A percentile compares a stretch with the other conserved stretches of the same genome.
phyloP scores from a whole-genome alignment of 116 monocot genomes.

The Zostera marina region DNA sequence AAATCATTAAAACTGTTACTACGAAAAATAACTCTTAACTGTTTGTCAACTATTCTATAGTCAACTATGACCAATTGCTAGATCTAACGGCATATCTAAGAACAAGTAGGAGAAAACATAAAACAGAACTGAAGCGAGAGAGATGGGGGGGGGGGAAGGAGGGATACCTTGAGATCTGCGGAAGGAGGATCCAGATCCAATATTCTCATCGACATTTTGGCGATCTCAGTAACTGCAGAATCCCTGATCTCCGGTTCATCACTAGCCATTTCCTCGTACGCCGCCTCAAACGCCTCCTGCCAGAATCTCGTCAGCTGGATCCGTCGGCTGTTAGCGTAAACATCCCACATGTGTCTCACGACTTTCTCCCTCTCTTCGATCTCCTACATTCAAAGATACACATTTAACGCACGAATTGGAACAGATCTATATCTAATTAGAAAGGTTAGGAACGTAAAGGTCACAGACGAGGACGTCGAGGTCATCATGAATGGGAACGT shows the following conservation, averaged over 20 bases:
- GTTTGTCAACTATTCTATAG: no score
- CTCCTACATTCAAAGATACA: constrained; percentile 6
- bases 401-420: neutral
- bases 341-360: constrained; percentile 73
- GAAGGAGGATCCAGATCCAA: constrained; percentile 44
- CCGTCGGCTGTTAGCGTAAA: constrained; percentile 39
- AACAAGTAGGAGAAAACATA: no score
- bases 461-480: constrained; percentile 42
- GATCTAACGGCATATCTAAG: no score
- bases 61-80: no score
- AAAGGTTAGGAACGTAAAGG: neutral
- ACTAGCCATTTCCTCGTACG: constrained; percentile 58
- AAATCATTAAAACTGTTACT: no score
- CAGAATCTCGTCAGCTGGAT: constrained; percentile 56
- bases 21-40: no score
- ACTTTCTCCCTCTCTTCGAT: constrained; percentile 73
- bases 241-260: constrained; percentile 30
- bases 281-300: constrained; percentile 79
- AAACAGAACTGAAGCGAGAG: no score
- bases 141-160: neutral
- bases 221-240: constrained; percentile 46
- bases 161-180: neutral
- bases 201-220: constrained; percentile 47
- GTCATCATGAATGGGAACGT: constrained; percentile 19
- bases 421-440: neutral